Conservation (phyloP, 2,329 filamentous ascomycete genomes). For the Arthroderma sp. region DNA sequence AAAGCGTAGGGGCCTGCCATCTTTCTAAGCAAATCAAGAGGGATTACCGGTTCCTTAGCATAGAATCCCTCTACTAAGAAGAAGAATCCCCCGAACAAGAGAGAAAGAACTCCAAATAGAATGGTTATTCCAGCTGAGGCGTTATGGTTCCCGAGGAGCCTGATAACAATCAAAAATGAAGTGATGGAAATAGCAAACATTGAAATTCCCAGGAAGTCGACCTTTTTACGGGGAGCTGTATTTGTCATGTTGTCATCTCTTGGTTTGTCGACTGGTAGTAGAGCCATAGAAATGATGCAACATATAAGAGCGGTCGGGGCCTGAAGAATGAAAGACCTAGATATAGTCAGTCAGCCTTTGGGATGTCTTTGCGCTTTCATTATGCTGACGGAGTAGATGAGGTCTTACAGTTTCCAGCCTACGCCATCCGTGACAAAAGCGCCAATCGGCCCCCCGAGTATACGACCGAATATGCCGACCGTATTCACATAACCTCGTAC, state of each 20-base stretch:
- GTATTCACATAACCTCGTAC: neutral
- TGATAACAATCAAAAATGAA: neutral
- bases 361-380: neutral
- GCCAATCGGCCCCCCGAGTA: neutral
- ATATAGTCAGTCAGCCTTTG: neutral
- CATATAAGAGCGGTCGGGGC: neutral
- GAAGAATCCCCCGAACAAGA: neutral
- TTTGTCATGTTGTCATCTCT: neutral
- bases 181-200: conserved; percentile 1
- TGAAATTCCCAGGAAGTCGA: neutral
- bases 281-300: neutral
- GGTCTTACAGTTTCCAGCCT: neutral
- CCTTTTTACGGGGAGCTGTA: neutral
- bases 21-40: neutral
- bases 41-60: neutral
- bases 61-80: neutral
- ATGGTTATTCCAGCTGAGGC: neutral
- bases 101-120: neutral
- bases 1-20: neutral
- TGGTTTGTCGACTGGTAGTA: neutral
- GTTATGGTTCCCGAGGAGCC: neutral
- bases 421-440: neutral
- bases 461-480: neutral
- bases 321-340: neutral
- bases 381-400: neutral